phyloP scores from a whole-genome alignment of 2,329 filamentous ascomycete species.

The Ampelomyces quisqualis region DNA sequence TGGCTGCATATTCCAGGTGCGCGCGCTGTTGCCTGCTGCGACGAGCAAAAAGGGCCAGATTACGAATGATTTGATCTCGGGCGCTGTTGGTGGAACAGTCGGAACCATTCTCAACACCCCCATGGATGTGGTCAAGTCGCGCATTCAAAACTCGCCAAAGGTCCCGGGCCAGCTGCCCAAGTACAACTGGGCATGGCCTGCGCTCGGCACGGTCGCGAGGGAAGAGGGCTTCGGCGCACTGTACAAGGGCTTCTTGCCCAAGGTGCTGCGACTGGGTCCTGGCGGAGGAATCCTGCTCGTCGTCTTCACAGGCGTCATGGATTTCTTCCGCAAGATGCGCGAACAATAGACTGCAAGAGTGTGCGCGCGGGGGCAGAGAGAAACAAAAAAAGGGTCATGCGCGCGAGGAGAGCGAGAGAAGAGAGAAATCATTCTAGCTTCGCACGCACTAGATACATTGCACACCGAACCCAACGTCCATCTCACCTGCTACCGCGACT shows the following conservation, averaged over 20 bases:
- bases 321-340: slow-evolving; percentile 80
- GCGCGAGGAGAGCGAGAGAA: slow-evolving; percentile 1
- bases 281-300: slow-evolving; percentile 75
- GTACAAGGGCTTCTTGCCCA: slow-evolving; percentile 97
- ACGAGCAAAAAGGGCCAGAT: slow-evolving; percentile 79
- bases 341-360: slow-evolving; percentile 26
- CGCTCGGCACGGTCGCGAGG: slow-evolving; percentile 79
- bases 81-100: slow-evolving; percentile 81
- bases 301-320: slow-evolving; percentile 84
- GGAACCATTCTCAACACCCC: slow-evolving; percentile 94
- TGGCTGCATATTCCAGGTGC: slow-evolving; percentile 97
- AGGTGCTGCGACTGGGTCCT: slow-evolving; percentile 78
- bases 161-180: slow-evolving; percentile 79
- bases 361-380: not conserved
- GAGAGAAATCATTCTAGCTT: not conserved
- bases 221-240: slow-evolving; percentile 91
- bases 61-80: slow-evolving; percentile 82
- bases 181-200: slow-evolving; percentile 98
- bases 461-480: too few species aligned
- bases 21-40: slow-evolving; percentile 76
- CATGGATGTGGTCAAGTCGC: slow-evolving; percentile 95
- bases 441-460: too few species aligned
- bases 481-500: too few species aligned
- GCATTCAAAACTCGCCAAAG: slow-evolving; percentile 92
- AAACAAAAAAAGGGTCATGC: not conserved